Percentiles rank a stretch among this genome's conserved stretches.
phyloP scores from a whole-genome alignment of 108 stramenopile genomes.

The Epipyxis sp. region DNA sequence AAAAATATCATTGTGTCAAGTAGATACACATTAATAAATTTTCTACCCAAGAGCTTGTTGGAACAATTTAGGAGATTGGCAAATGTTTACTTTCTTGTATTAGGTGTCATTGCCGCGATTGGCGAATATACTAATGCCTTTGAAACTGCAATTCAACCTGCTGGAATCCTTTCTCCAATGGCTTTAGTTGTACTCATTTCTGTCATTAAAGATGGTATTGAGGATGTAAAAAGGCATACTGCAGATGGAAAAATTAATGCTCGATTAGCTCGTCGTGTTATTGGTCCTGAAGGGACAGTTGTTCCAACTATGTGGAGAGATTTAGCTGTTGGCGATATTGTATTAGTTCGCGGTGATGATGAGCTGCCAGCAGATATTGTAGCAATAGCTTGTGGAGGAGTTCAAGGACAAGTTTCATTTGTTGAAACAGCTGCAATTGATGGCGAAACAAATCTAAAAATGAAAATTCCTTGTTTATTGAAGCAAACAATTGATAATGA shows the following conservation, averaged over 20 bases:
- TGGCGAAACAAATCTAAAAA: slow-evolving; percentile 57
- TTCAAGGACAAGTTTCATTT: slow-evolving; percentile 49
- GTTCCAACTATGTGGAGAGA: slow-evolving; percentile 32
- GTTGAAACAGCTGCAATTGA: slow-evolving; percentile 54
- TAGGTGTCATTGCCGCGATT: slow-evolving; percentile 30
- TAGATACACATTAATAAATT: slow-evolving; percentile 21
- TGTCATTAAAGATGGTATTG: slow-evolving; percentile 47
- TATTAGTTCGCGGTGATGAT: slow-evolving; percentile 31
- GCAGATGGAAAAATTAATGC: slow-evolving; percentile 30
- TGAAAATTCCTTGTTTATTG: slow-evolving; percentile 15
- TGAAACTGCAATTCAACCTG: slow-evolving; percentile 42
- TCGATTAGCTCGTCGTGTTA: slow-evolving; percentile 19
- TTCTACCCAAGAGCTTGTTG: slow-evolving; percentile 29
- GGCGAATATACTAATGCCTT: slow-evolving; percentile 44
- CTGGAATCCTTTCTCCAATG: slow-evolving; percentile 42
- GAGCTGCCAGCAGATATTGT: slow-evolving; percentile 33
- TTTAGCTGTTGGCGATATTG: slow-evolving; percentile 44
- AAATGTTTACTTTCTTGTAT: slow-evolving; percentile 28
- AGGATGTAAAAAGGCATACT: slow-evolving; percentile 42
- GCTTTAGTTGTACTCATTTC: slow-evolving; percentile 49
- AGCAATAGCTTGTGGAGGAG: slow-evolving; percentile 20
- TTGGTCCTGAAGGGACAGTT: slow-evolving; percentile 26
- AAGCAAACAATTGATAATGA: no score
- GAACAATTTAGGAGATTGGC: slow-evolving; percentile 29
- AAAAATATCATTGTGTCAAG: slow-evolving; percentile 25